Evolutionary conservation across 345 rosid genomes (phyloP).

Genomic region (Pistacia vera): DNA sequence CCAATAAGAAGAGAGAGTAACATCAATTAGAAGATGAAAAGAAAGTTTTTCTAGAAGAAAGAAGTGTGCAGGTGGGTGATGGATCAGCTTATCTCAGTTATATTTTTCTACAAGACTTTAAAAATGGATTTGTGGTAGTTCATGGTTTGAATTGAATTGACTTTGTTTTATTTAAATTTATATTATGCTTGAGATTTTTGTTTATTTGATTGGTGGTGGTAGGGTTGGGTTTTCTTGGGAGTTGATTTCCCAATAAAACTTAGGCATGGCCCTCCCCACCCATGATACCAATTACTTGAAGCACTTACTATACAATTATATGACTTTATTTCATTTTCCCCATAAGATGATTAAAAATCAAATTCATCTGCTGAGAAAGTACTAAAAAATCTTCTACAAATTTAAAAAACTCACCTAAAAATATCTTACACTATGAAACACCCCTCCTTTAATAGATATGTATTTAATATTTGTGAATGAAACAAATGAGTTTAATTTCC

Average conservation of each 20-base stretch:
- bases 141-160: constrained; percentile 7
- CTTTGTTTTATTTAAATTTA: background rate
- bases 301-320: background rate
- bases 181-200: too few species aligned
- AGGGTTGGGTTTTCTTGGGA: constrained; percentile 17
- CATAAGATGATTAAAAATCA: too few species aligned
- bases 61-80: constrained; percentile 20
- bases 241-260: constrained; percentile 17
- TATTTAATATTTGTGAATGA: too few species aligned
- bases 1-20: constrained; percentile 3
- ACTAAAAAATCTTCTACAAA: too few species aligned
- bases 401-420: too few species aligned
- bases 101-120: background rate
- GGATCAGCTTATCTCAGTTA: constrained; percentile 27
- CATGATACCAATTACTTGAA: constrained; percentile 16
- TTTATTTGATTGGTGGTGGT: constrained; percentile 1
- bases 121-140: constrained; percentile 6
- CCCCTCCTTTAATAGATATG: too few species aligned
- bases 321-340: background rate
- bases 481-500: too few species aligned
- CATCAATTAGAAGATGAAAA: constrained; percentile 26
- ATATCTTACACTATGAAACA: too few species aligned
- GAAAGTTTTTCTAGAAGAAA: constrained; percentile 46
- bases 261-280: constrained; percentile 26
- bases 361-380: too few species aligned